Evolutionary conservation across 305 asterid genomes (phyloP).

Genomic region (Fraxinus albicans): DNA sequence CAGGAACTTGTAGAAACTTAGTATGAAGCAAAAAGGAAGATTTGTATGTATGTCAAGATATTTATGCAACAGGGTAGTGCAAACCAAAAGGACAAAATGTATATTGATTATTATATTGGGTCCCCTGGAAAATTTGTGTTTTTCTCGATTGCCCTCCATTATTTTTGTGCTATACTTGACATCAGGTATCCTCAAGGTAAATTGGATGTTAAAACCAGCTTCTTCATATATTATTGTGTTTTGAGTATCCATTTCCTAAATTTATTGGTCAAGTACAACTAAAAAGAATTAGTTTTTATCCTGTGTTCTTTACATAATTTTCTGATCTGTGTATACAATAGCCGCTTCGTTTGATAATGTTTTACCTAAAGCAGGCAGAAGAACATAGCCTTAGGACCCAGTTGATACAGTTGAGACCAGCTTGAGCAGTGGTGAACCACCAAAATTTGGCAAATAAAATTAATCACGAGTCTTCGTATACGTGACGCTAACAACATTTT

Average conservation of each 20-base stretch:
- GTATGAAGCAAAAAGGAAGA: neutral
- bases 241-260: neutral
- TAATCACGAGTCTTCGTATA: neutral
- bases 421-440: neutral
- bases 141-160: neutral
- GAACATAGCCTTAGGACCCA: neutral
- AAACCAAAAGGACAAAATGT: neutral
- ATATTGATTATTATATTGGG: neutral
- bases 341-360: neutral
- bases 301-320: neutral
- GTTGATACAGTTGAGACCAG: neutral
- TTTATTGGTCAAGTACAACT: neutral
- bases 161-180: neutral
- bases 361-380: neutral
- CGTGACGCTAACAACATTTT: neutral
- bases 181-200: neutral
- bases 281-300: neutral
- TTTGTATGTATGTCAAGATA: neutral
- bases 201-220: neutral
- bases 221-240: neutral
- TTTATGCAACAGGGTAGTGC: neutral
- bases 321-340: neutral
- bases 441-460: neutral
- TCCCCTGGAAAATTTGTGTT: neutral
- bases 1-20: neutral